Evolutionary conservation across 441 rosid genomes (phyloP).

Genomic region (Corymbia citriodora): DNA sequence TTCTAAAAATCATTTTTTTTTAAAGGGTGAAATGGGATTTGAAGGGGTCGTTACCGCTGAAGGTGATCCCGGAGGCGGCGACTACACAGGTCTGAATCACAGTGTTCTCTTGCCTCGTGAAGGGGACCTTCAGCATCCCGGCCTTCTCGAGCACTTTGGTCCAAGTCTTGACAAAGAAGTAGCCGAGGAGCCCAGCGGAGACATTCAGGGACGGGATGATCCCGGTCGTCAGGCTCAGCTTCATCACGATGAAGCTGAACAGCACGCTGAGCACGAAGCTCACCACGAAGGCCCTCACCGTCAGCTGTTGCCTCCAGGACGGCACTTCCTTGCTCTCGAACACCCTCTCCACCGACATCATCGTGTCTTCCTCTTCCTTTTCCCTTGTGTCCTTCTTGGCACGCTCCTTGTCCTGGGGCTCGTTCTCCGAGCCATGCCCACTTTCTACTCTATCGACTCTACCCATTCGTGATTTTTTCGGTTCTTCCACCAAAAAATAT

Average conservation of each 20-base stretch:
- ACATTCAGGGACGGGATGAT: slow-evolving; percentile 77
- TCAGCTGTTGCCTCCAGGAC: slow-evolving; percentile 64
- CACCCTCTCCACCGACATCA: slow-evolving; percentile 42
- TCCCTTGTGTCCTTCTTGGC: neutral
- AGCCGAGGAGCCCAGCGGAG: slow-evolving; percentile 78
- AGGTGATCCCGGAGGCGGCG: slow-evolving; percentile 89
- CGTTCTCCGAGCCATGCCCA: neutral
- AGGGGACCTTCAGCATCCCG: slow-evolving; percentile 48
- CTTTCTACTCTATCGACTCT: neutral
- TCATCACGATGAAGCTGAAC: slow-evolving; percentile 82
- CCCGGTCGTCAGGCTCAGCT: slow-evolving; percentile 77
- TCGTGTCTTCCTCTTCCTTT: slow-evolving; percentile 8
- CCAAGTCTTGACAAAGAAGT: slow-evolving; percentile 78
- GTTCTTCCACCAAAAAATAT: neutral
- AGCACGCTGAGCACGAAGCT: slow-evolving; percentile 60
- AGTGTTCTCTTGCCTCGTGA: slow-evolving; percentile 84
- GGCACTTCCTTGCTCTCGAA: slow-evolving; percentile 53
- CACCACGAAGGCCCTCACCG: slow-evolving; percentile 58
- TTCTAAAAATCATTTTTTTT: neutral
- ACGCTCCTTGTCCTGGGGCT: neutral
- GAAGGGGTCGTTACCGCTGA: slow-evolving; percentile 42
- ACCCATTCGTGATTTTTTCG: neutral
- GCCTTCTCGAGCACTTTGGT: slow-evolving; percentile 43
- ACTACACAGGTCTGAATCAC: slow-evolving; percentile 90
- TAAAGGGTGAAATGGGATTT: neutral